Percentiles rank a stretch among this genome's conserved stretches.
Conservation (phyloP, 2,329 filamentous ascomycete species). For the Neofusicoccum parvum region DNA sequence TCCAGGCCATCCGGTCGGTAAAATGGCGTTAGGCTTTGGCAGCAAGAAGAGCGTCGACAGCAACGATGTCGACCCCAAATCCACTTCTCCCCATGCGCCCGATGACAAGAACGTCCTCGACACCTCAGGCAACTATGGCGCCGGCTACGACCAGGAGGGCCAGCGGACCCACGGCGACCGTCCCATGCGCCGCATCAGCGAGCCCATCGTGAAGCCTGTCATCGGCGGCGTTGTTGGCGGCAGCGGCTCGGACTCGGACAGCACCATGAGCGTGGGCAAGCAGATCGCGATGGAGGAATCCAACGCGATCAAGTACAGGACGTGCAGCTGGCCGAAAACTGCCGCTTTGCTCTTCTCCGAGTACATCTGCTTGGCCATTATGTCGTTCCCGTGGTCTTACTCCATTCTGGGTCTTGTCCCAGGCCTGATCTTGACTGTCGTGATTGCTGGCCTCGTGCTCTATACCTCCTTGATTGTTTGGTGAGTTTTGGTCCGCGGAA, state of each 20-base stretch:
- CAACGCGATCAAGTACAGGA: slow-evolving; percentile 85
- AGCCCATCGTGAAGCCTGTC: slow-evolving; percentile 38
- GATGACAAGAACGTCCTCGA: slow-evolving; percentile 14
- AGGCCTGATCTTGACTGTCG: slow-evolving; percentile 78
- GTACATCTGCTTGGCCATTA: slow-evolving; percentile 90
- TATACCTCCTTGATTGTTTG: slow-evolving; percentile 76
- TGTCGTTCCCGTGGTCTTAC: slow-evolving; percentile 96
- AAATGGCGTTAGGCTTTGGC: slow-evolving; percentile 54
- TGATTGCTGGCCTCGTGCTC: slow-evolving; percentile 75
- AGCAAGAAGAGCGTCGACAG: slow-evolving; percentile 2
- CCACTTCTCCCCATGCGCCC: slow-evolving; percentile 11
- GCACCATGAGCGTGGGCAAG: slow-evolving; percentile 54
- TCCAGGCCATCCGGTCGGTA: slow-evolving; percentile 49
- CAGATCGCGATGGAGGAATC: slow-evolving; percentile 78
- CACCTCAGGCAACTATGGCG: slow-evolving; percentile 3
- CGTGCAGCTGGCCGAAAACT: slow-evolving; percentile 95
- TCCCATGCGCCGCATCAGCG: slow-evolving; percentile 47
- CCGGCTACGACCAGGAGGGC: slow-evolving; percentile 30
- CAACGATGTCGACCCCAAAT: slow-evolving; percentile 11
- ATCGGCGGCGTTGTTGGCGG: slow-evolving; percentile 26
- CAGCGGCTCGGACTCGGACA: slow-evolving; percentile 41
- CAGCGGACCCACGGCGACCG: slow-evolving; percentile 34
- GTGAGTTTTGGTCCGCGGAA: slow-evolving; percentile 41
- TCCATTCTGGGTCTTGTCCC: slow-evolving; percentile 84
- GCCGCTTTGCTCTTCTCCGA: slow-evolving; percentile 89